Evolutionary conservation across 2,329 filamentous ascomycete genomes (phyloP).

Genomic region (Epichloe bromicola): DNA sequence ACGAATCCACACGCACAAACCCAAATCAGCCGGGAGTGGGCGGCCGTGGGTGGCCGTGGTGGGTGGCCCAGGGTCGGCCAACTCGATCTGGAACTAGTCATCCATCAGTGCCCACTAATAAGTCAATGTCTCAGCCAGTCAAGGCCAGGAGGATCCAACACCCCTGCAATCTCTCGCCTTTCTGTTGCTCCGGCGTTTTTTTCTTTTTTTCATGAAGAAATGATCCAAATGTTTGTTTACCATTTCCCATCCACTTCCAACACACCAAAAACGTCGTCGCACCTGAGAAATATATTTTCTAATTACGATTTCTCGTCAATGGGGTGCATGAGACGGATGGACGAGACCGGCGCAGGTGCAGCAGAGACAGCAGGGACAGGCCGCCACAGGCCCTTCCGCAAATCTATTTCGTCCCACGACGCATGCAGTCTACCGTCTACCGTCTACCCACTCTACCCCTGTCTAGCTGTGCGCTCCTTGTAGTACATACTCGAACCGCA

Average conservation of each 20-base stretch:
- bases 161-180: not conserved
- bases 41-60: too few species aligned
- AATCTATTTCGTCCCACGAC: not conserved
- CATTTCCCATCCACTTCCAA: not conserved
- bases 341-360: not conserved
- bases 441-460: not conserved
- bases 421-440: not conserved
- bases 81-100: too few species aligned
- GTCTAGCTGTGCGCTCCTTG: conserved; percentile 4
- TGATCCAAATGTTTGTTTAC: not conserved
- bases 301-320: not conserved
- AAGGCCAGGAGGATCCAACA: not conserved
- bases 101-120: conserved; percentile 9
- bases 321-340: not conserved
- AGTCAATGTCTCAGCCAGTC: conserved; percentile 18
- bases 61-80: too few species aligned
- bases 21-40: not conserved
- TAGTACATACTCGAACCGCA: not conserved
- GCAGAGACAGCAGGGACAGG: not conserved
- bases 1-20: not conserved
- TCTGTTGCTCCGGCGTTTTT: not conserved
- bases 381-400: not conserved
- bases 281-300: not conserved
- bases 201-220: not conserved
- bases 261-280: not conserved